Conservation (phyloP, 2,329 filamentous ascomycete genomes). For the Byssothecium circinans region DNA sequence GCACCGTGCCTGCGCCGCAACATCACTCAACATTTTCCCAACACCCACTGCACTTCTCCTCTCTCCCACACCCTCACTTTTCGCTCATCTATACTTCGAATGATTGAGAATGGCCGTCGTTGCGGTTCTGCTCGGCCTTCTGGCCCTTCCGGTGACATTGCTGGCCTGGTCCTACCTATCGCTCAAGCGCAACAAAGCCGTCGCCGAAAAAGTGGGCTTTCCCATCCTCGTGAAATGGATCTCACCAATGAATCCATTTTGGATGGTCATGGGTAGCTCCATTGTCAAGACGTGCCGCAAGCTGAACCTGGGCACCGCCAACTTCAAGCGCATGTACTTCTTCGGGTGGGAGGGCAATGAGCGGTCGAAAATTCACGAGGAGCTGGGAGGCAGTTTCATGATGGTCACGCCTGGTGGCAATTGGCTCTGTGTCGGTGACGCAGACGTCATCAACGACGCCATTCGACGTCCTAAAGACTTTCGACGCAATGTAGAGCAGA, state of each 20-base stretch:
- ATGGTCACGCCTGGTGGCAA: conserved; percentile 14
- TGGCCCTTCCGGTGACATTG: conserved; percentile 5
- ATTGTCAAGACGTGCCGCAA: conserved; percentile 5
- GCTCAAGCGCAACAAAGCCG: conserved; percentile 8
- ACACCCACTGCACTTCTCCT: no score
- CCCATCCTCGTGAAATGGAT: conserved; percentile 19
- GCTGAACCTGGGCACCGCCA: conserved; percentile 3
- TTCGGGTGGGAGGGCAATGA: conserved; percentile 20
- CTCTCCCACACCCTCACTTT: neutral
- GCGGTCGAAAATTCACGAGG: conserved; percentile 8
- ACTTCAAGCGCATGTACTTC: conserved; percentile 11
- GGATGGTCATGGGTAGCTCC: conserved; percentile 14
- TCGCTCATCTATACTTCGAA: neutral
- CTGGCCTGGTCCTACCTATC: conserved; percentile 10
- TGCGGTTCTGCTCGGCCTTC: conserved; percentile 3
- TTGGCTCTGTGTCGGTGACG: conserved; percentile 15
- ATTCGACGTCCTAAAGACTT: conserved; percentile 16
- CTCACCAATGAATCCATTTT: conserved; percentile 16
- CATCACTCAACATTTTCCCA: no score
- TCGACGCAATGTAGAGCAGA: conserved; percentile 14
- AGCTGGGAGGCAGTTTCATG: conserved; percentile 16
- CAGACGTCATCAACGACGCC: conserved; percentile 12
- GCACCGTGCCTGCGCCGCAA: no score
- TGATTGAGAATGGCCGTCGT: neutral
- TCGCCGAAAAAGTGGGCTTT: conserved; percentile 14